A percentile compares a stretch with the other conserved stretches of the same genome.
Evolutionary conservation across 2,329 filamentous ascomycete genomes (phyloP).

Genomic region (Purpureocillium lavendulum): DNA sequence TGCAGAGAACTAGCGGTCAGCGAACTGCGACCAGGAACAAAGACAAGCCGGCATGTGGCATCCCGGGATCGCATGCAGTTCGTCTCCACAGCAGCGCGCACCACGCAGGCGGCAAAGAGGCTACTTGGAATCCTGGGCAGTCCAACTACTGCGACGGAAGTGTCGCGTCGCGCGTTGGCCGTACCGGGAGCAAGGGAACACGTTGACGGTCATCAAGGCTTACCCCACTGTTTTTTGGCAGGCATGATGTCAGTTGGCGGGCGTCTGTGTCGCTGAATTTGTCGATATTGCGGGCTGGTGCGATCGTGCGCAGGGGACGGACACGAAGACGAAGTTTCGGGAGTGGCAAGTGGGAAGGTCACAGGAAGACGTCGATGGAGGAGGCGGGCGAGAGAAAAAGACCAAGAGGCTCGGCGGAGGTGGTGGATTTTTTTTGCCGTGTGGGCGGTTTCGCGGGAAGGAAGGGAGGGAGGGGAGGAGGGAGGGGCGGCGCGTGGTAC

Average conservation of each 20-base stretch:
- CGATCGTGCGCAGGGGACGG: too few species aligned
- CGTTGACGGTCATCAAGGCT: slow-evolving; percentile 8
- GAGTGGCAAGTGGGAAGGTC: neutral
- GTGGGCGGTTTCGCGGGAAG: neutral
- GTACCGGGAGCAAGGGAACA: neutral
- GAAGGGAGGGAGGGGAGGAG: neutral
- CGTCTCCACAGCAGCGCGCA: slow-evolving; percentile 3
- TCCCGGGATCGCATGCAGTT: slow-evolving; percentile 1
- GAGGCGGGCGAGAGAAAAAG: neutral
- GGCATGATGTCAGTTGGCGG: slow-evolving; percentile 28
- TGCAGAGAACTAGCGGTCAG: slow-evolving; percentile 15
- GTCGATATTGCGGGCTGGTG: neutral
- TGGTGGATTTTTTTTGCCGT: slow-evolving; percentile 1
- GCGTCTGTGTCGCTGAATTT: neutral
- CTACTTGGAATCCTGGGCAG: neutral
- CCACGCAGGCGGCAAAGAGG: neutral
- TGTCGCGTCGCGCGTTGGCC: neutral
- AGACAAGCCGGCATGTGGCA: slow-evolving; percentile 1
- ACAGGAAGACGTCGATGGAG: too few species aligned
- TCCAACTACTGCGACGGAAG: slow-evolving; percentile 2
- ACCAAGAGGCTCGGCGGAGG: neutral
- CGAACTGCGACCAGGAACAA: slow-evolving; percentile 5
- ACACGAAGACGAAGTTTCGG: neutral
- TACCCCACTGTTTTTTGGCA: slow-evolving; percentile 34
- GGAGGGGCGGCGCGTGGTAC: too few species aligned